Evolutionary conservation across 495 filamentous ascomycete genomes (phyloP), one percentile per base, ranked within the genome.

Genomic region (Penicillium taxi): DNA sequence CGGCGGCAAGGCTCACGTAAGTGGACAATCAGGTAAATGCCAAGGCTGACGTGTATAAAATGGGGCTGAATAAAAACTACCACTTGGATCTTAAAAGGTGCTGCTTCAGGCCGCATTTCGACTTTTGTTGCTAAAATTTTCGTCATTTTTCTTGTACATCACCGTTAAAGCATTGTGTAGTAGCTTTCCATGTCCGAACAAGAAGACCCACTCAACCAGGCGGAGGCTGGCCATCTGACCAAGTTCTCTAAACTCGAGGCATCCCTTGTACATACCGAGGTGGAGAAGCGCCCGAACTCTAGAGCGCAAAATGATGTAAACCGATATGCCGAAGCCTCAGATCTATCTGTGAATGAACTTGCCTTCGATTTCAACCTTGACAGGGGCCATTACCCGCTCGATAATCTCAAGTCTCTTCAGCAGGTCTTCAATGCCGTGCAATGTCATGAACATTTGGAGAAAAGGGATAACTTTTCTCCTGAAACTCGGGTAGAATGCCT

Each of bases 361-460:
- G 36, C 39, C 6, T 44, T 44, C 24, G 19, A 39, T 24, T 44
- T 39, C 30, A 26, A 39, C 12, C 16, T 44, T 16, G 29, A 28
- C 15, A 24, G 18, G 2, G 13, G 13, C 3, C 13, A 44, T 13
- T 44, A 44, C 12, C 35, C 42, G 2, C 25, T 44, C 13, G 25
- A 29, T 17, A 21, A 39, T 35, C 42, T 44, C 19, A 27, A 16
- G 11, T 44, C 42, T 6, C 35, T 44, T 20, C 42, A 44, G n/a
- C 42, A 44, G 19, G 42, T 44, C 9, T 44, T 44, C 9, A 36
- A 44, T 25, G 29, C 35, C 11, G 42, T 44, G 5, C 42, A 44
- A 18, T 44, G 27, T 25, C 25, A 44, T 15, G 17, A 33, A 5
- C 29, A 44, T 35, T 22, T 44, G 11, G 7, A 32, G 19, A 44